These are phyloP conservation scores for Camelina laxa DNA, from an alignment of 345 rosid genomes.

Conservation along the genomic window DNA sequence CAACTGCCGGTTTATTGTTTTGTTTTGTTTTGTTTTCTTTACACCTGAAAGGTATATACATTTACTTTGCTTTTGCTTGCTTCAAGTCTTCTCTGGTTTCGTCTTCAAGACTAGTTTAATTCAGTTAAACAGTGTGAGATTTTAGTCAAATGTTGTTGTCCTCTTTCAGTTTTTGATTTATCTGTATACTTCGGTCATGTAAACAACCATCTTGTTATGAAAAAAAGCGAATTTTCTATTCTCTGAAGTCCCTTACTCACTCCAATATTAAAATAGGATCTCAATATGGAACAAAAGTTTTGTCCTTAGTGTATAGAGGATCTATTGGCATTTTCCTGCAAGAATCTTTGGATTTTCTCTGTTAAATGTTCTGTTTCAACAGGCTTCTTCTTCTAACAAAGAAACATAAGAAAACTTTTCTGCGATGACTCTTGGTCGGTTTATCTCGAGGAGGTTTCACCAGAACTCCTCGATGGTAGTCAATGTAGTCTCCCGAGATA, in stretches of 20 bases:
- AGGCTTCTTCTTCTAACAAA: conserved; percentile 15
- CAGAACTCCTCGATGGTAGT: conserved; percentile 36
- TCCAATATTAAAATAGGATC: conserved; percentile 17
- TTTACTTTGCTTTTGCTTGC: conserved; percentile 17
- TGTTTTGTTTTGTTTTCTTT: conserved; percentile 27
- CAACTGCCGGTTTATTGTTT: conserved; percentile 16
- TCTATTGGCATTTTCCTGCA: conserved; percentile 35
- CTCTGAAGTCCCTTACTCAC: conserved; percentile 6
- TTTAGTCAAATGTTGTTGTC: conserved; percentile 32
- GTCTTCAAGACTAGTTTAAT: conserved; percentile 16
- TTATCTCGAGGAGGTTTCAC: conserved; percentile 31
- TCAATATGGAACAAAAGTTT: not conserved
- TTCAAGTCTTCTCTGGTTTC: conserved; percentile 34
- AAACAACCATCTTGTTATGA: conserved; percentile 21
- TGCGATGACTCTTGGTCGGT: conserved; percentile 32
- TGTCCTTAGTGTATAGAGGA: conserved; percentile 34
- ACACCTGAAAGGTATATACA: conserved; percentile 41
- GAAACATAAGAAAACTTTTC: conserved; percentile 6
- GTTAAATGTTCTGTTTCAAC: conserved; percentile 21
- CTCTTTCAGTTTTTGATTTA: conserved; percentile 33
- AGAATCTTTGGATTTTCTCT: conserved; percentile 34
- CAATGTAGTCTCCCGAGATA: conserved; percentile 43
- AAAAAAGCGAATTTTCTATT: conserved; percentile 26
- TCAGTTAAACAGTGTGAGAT: conserved; percentile 36
- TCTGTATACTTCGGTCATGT: conserved; percentile 36